Percentiles rank a stretch among this genome's conserved stretches.
Conservation (phyloP, 2,329 filamentous ascomycete genomes). For the Phaeoacremonium minimum region DNA sequence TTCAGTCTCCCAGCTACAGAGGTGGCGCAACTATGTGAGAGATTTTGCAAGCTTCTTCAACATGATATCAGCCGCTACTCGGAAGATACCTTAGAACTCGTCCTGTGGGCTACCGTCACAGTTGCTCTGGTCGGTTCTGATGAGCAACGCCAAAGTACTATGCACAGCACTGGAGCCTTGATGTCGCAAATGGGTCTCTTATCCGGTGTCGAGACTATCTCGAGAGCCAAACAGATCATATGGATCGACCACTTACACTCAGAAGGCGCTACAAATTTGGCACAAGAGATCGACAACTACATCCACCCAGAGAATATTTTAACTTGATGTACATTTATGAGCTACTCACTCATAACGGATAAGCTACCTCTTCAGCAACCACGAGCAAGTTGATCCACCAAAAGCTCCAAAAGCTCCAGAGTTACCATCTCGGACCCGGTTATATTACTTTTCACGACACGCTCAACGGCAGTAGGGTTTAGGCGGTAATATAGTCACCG, state of each 20-base stretch:
- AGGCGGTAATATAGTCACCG: too few species aligned
- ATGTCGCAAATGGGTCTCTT: not conserved
- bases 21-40: not conserved
- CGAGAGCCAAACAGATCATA: not conserved
- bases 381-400: too few species aligned
- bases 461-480: too few species aligned
- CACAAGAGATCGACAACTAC: too few species aligned
- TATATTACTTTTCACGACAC: too few species aligned
- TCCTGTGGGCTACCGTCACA: not conserved
- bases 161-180: not conserved
- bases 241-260: not conserved
- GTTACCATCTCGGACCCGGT: too few species aligned
- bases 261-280: too few species aligned
- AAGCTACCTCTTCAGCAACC: too few species aligned
- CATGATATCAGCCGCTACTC: not conserved
- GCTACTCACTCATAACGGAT: too few species aligned
- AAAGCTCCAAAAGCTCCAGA: too few species aligned
- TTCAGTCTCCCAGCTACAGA: not conserved
- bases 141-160: not conserved
- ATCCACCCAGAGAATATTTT: too few species aligned
- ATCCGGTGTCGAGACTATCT: not conserved
- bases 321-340: too few species aligned
- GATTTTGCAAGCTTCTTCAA: not conserved
- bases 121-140: not conserved
- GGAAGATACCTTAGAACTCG: not conserved